Evolutionary conservation across 345 rosid genomes (phyloP), one percentile per base, ranked within the genome.

Genomic region (Fremontodendron californicum): DNA sequence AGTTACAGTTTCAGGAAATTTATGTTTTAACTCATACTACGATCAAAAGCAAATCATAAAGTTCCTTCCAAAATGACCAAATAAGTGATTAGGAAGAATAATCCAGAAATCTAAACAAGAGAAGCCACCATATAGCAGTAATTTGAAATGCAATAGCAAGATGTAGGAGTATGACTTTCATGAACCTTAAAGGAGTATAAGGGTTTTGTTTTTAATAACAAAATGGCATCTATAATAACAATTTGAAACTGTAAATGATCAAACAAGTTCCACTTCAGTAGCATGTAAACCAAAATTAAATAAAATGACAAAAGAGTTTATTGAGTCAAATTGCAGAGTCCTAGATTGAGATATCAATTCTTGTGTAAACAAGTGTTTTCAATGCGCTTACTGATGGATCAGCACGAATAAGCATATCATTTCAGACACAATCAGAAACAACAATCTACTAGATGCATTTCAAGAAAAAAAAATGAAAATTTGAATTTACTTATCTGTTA

Each of bases 1-100:
- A 76, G 71, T 37, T 40, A 79, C 49, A 6, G 74, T 13, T 77
- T 73, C 48, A 81, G 71, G 62, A 33, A 52, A 35, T 54, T n/a
- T n/a, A 33, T 45, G 57, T 69, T 23, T 13, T 5, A 62, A 62
- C 19, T 15, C 39, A 16, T 61, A 61, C 16, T 11, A 2, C 0
- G 39, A 61, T 3, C 19, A 61, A 61, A 61, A 61, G 33, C 37
- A 61, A 31, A 25, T 62, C 0, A 25, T 10, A 57, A 23, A 11
- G 35, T 12, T 11, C 33, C 8, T 25, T 48, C n/a, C 4, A 58
- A 27, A 25, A 25, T 33, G 43, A 63, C 12, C 45, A 62, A 63
- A 63, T 31, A 61, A 31, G 7, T 29, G 39, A 61, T 13, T 31
- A 33, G 19, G 40, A 31, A 31, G 19, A 16, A 31, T 29, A 62